Base-by-base conservation (phyloP, 2,329 filamentous ascomycete species). In the Ophiocordyceps camponoti-saundersi region DNA sequence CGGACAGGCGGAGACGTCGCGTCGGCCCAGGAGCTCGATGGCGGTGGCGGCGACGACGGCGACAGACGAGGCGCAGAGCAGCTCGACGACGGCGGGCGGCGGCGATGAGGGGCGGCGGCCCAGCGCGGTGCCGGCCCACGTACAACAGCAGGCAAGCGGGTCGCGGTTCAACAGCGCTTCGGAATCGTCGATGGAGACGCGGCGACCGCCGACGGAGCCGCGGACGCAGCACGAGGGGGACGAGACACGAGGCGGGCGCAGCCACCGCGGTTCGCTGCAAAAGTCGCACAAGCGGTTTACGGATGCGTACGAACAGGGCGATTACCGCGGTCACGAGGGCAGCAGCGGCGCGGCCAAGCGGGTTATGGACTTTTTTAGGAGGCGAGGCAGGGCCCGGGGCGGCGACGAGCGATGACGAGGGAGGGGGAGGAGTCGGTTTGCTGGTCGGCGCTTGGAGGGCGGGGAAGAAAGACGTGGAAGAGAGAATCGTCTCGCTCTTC, bases 301-400 rank as follows among this genome's bases (percentile, higher is more conserved):
- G 1, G 88, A 95, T 56, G 87, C 85, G 2, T 95, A 94, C 60
- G 87, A 95, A 50, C 82, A 86, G 53, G 75, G 77, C 45, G 74
- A 73, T 51, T 72, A 68, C 34, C 71, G 72, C 46, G 77, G 80
- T 46, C 80, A 88, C 57, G 80, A 80, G 30, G 90, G 90, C 42
- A 93, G 85, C 62, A 90, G 81, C 52, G 86, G 86, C 48, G 85
- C 88, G 3, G 88, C 89, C 15, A 82, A 89, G 61, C 80, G 87
- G 59, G 92, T 98, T 39, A 96, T 98, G 89, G 90, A 98, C 66
- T 95, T 96, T 65, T 98, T 98, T 71, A 76, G 92, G 56, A 76
- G 89, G 61, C 77, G 89, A 60, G 86, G 85, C 48, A 87, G 82
- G 66, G 85, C 81, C 55, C 72, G 83, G 58, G 76, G 72, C 48